Percentiles rank a stretch among this genome's conserved stretches.
phyloP scores from a whole-genome alignment of 345 rosid genomes.

The Eutrema yunnanense region DNA sequence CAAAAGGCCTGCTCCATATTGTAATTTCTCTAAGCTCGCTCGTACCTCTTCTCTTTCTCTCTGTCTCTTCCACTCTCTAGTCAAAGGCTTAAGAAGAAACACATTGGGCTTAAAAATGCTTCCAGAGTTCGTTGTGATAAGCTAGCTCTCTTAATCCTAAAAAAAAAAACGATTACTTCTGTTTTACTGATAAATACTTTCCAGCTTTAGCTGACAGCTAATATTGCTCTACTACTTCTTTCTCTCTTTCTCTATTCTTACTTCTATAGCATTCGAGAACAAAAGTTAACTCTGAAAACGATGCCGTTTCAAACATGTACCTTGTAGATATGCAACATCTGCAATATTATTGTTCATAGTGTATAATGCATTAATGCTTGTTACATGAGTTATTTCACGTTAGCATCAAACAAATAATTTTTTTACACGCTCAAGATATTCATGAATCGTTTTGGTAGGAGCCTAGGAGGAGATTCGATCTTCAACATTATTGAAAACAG shows the following conservation, averaged over 20 bases:
- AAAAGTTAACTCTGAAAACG: background rate
- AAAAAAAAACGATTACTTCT: background rate
- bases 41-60: background rate
- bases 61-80: constrained; percentile 7
- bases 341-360: background rate
- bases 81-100: constrained; percentile 12
- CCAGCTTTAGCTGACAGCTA: constrained; percentile 19
- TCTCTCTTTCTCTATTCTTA: background rate
- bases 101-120: background rate
- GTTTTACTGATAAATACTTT: constrained; percentile 12
- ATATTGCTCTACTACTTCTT: background rate
- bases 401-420: background rate
- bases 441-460: no score
- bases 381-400: background rate
- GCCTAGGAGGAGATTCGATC: no score
- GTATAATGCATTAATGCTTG: background rate
- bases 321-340: background rate
- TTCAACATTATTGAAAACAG: no score
- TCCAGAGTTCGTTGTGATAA: constrained; percentile 9
- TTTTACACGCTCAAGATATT: background rate
- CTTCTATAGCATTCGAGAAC: background rate
- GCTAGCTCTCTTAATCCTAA: constrained; percentile 8
- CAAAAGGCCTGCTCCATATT: constrained; percentile 86
- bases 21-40: constrained; percentile 32
- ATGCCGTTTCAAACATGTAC: background rate